phyloP scores from a whole-genome alignment of 1,284 basidiomycete genomes.

The Naganishia cerealis region DNA sequence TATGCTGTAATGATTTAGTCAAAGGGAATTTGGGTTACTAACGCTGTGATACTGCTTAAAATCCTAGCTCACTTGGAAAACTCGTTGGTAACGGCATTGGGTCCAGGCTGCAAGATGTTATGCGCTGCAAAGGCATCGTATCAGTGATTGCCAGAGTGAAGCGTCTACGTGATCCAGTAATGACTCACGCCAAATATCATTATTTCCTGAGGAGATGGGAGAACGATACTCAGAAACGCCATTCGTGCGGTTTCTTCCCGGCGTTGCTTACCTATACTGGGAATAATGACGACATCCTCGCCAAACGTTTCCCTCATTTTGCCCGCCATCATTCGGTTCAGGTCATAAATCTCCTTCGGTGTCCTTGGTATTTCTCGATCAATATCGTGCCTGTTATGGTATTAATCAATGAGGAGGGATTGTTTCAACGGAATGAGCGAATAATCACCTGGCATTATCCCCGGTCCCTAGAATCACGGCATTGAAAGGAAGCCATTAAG shows the following conservation, averaged over 20 bases:
- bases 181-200: constrained; percentile 79
- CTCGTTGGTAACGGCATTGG: constrained; percentile 74
- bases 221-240: constrained; percentile 25
- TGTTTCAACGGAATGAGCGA: background rate
- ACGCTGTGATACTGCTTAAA: background rate
- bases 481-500: constrained; percentile 18
- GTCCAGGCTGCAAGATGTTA: constrained; percentile 64
- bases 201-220: constrained; percentile 63
- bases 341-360: constrained; percentile 72
- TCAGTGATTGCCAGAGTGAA: background rate
- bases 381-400: constrained; percentile 69
- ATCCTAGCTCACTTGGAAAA: constrained; percentile 63
- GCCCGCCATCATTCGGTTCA: constrained; percentile 68
- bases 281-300: constrained; percentile 76
- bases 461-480: constrained; percentile 69
- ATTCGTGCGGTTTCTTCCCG: background rate
- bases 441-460: constrained; percentile 75
- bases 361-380: constrained; percentile 78
- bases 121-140: constrained; percentile 53
- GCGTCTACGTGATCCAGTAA: constrained; percentile 30
- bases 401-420: background rate
- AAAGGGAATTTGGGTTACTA: background rate
- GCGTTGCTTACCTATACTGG: constrained; percentile 67
- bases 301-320: constrained; percentile 72
- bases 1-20: constrained; percentile 62